Percentiles rank a stretch among this genome's conserved stretches.
phyloP scores from a whole-genome alignment of 441 rosid species.

The Pelargonium citronellum region DNA sequence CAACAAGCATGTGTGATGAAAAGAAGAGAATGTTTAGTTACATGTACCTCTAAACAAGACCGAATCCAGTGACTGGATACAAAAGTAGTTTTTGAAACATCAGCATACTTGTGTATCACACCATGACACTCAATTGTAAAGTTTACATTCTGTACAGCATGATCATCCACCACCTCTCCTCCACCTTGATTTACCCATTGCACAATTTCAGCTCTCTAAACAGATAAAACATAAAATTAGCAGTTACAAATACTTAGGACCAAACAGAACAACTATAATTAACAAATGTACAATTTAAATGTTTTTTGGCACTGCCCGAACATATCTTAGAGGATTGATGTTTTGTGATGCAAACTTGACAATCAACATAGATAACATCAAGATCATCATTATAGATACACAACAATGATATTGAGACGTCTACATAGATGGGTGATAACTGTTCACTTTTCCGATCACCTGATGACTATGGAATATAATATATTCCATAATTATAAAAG shows the following conservation, averaged over 20 bases:
- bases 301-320: not conserved
- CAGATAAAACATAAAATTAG: constrained; percentile 2
- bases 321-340: not conserved
- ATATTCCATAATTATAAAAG: not conserved
- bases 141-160: constrained; percentile 34
- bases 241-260: not conserved
- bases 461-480: not conserved
- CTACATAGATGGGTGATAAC: not conserved
- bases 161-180: constrained; percentile 58
- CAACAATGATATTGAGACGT: not conserved
- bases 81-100: constrained; percentile 35
- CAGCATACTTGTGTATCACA: constrained; percentile 28
- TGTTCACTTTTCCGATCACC: not conserved
- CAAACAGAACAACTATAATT: not conserved
- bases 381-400: not conserved
- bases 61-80: constrained; percentile 96
- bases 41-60: constrained; percentile 82
- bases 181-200: constrained; percentile 92
- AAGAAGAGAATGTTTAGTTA: constrained; percentile 7
- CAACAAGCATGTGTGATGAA: not conserved
- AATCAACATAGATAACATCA: constrained; percentile 8
- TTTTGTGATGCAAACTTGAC: constrained; percentile 1
- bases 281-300: not conserved
- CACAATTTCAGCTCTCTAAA: constrained; percentile 75
- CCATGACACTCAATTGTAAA: constrained; percentile 86